A percentile compares a stretch with the other conserved stretches of the same genome.
Evolutionary conservation across 1,139 yeast genomes (phyloP).

Genomic region (Taphrina betulina): DNA sequence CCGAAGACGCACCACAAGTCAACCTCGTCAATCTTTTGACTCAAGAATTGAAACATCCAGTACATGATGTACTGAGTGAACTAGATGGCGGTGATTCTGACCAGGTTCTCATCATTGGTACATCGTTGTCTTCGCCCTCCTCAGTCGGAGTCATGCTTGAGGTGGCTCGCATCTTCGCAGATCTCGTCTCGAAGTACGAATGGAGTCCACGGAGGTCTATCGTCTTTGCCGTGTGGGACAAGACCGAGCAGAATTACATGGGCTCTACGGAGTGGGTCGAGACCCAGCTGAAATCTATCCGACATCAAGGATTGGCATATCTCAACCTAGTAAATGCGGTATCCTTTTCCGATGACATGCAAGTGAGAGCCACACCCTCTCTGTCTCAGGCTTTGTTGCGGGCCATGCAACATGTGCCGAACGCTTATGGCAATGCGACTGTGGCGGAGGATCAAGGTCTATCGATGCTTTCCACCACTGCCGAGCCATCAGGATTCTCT

Average conservation of each 20-base stretch:
- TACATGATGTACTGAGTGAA: conserved; percentile 78
- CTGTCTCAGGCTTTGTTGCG: conserved; percentile 52
- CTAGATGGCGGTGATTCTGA: conserved; percentile 79
- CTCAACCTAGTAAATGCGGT: conserved; percentile 75
- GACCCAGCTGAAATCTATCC: conserved; percentile 53
- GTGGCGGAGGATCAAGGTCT: conserved; percentile 38
- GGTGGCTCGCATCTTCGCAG: conserved; percentile 67
- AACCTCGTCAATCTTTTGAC: conserved; percentile 52
- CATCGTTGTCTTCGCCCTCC: conserved; percentile 69
- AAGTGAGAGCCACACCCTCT: conserved; percentile 66
- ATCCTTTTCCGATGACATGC: conserved; percentile 57
- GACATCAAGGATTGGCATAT: conserved; percentile 66
- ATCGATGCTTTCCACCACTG: conserved; percentile 12
- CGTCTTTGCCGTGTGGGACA: conserved; percentile 85
- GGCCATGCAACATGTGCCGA: conserved; percentile 48
- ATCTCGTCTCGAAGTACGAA: conserved; percentile 60
- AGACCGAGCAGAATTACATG: conserved; percentile 73
- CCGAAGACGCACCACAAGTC: conserved; percentile 46
- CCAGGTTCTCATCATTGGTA: conserved; percentile 75
- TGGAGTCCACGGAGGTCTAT: conserved; percentile 87
- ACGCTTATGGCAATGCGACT: conserved; percentile 47
- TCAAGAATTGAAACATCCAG: conserved; percentile 60
- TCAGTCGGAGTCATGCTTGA: conserved; percentile 76
- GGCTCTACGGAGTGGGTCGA: conserved; percentile 84
- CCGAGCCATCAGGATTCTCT: conserved; percentile 34